Conservation (phyloP, 1,284 basidiomycete genomes). For the Erythrobasidium hasegawianum region DNA sequence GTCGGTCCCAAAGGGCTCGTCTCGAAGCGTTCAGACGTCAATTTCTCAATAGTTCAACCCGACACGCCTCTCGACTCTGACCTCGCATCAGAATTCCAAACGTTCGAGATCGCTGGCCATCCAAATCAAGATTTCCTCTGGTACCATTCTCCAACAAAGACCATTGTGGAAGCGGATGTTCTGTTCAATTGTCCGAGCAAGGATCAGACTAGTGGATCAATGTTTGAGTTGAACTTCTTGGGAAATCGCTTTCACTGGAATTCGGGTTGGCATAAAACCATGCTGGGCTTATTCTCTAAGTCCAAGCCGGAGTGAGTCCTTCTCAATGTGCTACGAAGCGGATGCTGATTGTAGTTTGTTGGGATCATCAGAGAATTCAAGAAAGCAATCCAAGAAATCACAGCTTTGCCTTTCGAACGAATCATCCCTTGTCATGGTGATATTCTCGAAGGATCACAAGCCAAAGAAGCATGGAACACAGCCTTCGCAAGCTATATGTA, state of each 20-base stretch:
- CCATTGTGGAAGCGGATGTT: conserved; percentile 80
- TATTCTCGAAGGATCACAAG: conserved; percentile 18
- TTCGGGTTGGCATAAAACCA: too few relatives aligned
- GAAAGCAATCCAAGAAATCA: too few relatives aligned
- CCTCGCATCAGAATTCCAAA: conserved; percentile 11
- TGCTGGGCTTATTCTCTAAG: too few relatives aligned
- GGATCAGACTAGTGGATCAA: conserved; percentile 58
- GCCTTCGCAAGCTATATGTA: conserved; percentile 2
- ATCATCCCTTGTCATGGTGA: conserved; percentile 35
- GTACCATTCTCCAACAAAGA: conserved; percentile 70
- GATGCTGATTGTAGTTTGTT: too few relatives aligned
- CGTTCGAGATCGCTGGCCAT: conserved; percentile 23
- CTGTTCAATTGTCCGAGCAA: conserved; percentile 81
- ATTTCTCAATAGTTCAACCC: conserved; percentile 53
- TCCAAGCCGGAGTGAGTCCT: too few relatives aligned
- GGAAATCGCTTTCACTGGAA: too few relatives aligned
- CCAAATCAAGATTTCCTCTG: conserved; percentile 73
- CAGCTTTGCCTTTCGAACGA: conserved; percentile 7
- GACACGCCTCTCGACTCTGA: conserved; percentile 9
- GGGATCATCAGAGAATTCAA: too few relatives aligned
- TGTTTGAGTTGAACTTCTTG: too few relatives aligned
- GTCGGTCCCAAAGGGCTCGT: conserved; percentile 62
- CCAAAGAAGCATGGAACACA: conserved; percentile 27
- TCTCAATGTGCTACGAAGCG: too few relatives aligned
- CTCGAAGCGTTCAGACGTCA: conserved; percentile 51